Evolutionary conservation across 2,329 filamentous ascomycete genomes (phyloP).

Genomic region (Microcyclosporella mali): DNA sequence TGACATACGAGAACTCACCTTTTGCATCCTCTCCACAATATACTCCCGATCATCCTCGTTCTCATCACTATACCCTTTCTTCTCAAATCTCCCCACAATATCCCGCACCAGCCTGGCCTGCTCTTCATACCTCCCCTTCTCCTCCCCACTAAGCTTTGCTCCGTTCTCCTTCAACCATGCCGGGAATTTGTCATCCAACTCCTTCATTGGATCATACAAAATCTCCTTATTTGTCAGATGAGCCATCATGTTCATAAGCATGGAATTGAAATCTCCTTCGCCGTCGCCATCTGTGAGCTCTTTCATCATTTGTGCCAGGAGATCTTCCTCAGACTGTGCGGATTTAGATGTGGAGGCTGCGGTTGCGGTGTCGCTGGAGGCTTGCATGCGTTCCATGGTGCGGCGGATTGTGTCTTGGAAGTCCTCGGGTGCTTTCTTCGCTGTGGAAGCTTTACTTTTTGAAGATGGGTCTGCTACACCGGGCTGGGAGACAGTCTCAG

Average conservation of each 20-base stretch:
- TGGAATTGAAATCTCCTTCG: conserved; percentile 87
- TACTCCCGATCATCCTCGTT: conserved; percentile 79
- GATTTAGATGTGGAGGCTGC: conserved; percentile 51
- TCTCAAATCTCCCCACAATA: conserved; percentile 85
- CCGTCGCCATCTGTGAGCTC: conserved; percentile 64
- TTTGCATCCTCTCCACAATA: conserved; percentile 96
- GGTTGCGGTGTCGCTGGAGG: conserved; percentile 76
- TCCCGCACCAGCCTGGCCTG: conserved; percentile 75
- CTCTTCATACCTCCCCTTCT: conserved; percentile 71
- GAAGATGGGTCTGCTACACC: conserved; percentile 17
- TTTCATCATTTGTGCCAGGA: conserved; percentile 87
- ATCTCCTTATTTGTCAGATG: conserved; percentile 98
- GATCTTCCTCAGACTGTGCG: conserved; percentile 60
- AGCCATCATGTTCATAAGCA: conserved; percentile 98
- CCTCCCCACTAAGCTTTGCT: conserved; percentile 59
- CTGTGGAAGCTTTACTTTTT: conserved; percentile 15
- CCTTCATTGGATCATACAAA: conserved; percentile 97
- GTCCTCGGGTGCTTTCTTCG: conserved; percentile 43
- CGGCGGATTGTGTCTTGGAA: conserved; percentile 90
- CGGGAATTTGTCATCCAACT: conserved; percentile 87
- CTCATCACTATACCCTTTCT: conserved; percentile 71
- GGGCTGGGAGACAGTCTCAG: conserved; percentile 25
- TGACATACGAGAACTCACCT: conserved; percentile 52
- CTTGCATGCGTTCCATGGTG: conserved; percentile 95
- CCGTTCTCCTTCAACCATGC: conserved; percentile 78